Evolutionary conservation across 2,329 filamentous ascomycete species (phyloP).

Genomic region (Botrytis porri): DNA sequence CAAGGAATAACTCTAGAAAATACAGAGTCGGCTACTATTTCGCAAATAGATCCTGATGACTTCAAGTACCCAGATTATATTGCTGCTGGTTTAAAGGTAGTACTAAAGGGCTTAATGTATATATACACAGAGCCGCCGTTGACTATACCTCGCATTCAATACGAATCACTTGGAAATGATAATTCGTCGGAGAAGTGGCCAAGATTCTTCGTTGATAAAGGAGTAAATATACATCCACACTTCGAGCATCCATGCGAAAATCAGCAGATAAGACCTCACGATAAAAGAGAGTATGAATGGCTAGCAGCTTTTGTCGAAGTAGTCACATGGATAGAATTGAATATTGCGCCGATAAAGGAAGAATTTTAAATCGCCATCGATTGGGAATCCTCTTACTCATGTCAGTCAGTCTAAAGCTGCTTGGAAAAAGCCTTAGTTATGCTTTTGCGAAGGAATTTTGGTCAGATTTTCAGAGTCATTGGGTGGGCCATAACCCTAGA

Average conservation of each 20-base stretch:
- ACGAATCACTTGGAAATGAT: background rate
- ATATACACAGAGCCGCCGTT: background rate
- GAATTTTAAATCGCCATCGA: background rate
- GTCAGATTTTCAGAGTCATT: background rate
- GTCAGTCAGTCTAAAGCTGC: background rate
- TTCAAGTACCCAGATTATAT: constrained; percentile 3
- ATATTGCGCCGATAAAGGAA: background rate
- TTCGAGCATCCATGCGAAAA: background rate
- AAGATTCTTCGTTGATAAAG: background rate
- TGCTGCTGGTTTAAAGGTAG: background rate
- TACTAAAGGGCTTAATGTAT: constrained; percentile 6
- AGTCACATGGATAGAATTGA: constrained; percentile 26
- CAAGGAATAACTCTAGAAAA: background rate
- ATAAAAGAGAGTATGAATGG: constrained; percentile 26
- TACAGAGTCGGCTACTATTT: no score
- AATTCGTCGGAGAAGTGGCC: constrained; percentile 2
- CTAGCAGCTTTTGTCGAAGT: constrained; percentile 24
- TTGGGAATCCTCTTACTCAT: background rate
- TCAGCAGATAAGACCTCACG: constrained; percentile 6
- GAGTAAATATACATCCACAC: background rate
- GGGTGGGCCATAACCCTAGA: background rate
- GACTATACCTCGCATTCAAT: background rate
- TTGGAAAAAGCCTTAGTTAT: background rate
- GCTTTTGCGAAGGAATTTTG: background rate
- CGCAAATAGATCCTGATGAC: background rate